Evolutionary conservation across 2,329 filamentous ascomycete species (phyloP).

Genomic region (Trichoderma hamatum): DNA sequence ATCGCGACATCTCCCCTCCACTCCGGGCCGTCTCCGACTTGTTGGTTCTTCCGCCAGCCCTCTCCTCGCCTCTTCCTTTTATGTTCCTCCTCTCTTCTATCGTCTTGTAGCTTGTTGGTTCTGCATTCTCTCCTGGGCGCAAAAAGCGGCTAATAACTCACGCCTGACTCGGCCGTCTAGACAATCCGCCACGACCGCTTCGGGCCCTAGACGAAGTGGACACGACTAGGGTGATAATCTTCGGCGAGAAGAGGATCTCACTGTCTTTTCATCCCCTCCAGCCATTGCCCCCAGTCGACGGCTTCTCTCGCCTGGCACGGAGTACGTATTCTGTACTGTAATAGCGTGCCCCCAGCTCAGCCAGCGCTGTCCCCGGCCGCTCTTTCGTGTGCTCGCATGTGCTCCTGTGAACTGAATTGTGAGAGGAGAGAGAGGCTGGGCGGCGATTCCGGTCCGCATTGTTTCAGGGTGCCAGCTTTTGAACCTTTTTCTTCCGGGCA

Average conservation of each 20-base stretch:
- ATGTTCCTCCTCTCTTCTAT: background rate
- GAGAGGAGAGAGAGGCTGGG: slow-evolving; percentile 18
- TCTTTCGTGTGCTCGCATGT: slow-evolving; percentile 10
- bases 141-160: slow-evolving; percentile 17
- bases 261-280: background rate
- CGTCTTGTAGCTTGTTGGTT: background rate
- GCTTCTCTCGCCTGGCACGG: slow-evolving; percentile 1
- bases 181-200: slow-evolving; percentile 18
- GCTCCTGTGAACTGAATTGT: background rate
- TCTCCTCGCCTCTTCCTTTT: background rate
- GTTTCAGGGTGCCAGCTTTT: slow-evolving; percentile 14
- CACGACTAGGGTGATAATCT: slow-evolving; percentile 14
- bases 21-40: background rate
- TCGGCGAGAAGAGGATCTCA: slow-evolving; percentile 14
- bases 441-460: slow-evolving; percentile 13
- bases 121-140: slow-evolving; percentile 12
- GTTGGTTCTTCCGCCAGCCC: background rate
- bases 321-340: slow-evolving; percentile 1
- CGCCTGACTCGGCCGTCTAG: slow-evolving; percentile 17
- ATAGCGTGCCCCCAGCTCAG: background rate
- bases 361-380: slow-evolving; percentile 7
- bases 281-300: slow-evolving; percentile 13
- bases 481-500: slow-evolving; percentile 2
- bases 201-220: slow-evolving; percentile 17
- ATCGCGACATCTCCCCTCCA: background rate